Conservation (phyloP, 805 yeast species). For the Torulaspora indica region DNA sequence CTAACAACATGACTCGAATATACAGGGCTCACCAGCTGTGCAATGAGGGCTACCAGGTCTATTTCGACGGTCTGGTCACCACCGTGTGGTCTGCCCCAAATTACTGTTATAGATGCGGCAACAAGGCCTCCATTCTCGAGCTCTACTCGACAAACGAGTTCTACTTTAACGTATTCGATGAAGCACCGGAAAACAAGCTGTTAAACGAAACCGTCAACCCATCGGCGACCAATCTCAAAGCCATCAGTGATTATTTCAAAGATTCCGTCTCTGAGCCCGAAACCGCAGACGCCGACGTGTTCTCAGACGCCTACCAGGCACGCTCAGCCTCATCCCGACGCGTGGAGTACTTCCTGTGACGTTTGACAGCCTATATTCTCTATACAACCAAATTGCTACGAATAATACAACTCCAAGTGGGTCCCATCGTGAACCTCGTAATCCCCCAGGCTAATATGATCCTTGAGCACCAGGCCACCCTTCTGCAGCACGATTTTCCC, state of each 20-base stretch:
- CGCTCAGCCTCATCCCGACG: slow-evolving; percentile 32
- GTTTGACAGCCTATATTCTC: slow-evolving; percentile 13
- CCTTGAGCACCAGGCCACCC: slow-evolving; percentile 79
- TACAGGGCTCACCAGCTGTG: slow-evolving; percentile 95
- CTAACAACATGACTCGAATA: slow-evolving; percentile 74
- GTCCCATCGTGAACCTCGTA: slow-evolving; percentile 90
- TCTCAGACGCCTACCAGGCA: slow-evolving; percentile 36
- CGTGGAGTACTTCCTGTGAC: slow-evolving; percentile 34
- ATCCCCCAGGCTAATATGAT: slow-evolving; percentile 88
- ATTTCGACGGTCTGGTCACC: slow-evolving; percentile 84
- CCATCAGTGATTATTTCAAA: slow-evolving; percentile 23
- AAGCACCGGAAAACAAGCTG: slow-evolving; percentile 84
- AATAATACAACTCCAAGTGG: slow-evolving; percentile 77
- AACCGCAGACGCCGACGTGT: slow-evolving; percentile 23
- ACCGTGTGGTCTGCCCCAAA: slow-evolving; percentile 99
- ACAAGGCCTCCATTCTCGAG: slow-evolving; percentile 94
- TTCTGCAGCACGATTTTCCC: slow-evolving; percentile 67
- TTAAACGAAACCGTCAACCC: slow-evolving; percentile 26
- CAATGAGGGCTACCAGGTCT: slow-evolving; percentile 90
- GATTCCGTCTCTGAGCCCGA: slow-evolving; percentile 12
- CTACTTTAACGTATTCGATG: slow-evolving; percentile 89
- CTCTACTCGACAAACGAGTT: slow-evolving; percentile 63
- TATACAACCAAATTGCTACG: slow-evolving; percentile 35
- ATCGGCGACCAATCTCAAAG: slow-evolving; percentile 16
- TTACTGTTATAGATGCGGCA: slow-evolving; percentile 95